A percentile compares a stretch with the other conserved stretches of the same genome.
Evolutionary conservation across 163 green algal genomes (phyloP).

Genomic region (Chloroidium sp.): DNA sequence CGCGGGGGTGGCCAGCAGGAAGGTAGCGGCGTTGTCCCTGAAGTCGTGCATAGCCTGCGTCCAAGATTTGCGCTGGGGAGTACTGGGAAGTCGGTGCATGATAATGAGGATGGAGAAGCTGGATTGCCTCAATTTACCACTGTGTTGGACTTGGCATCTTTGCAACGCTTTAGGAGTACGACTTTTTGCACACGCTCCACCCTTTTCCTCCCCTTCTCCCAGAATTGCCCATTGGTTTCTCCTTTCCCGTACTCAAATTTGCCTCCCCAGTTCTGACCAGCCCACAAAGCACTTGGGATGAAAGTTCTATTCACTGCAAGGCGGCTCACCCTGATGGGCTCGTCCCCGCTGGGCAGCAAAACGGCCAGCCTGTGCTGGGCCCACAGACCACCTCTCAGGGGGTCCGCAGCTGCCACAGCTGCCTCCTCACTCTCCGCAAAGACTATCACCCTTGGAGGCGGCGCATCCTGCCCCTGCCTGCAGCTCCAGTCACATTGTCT

Average conservation of each 20-base stretch:
- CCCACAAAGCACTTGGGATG: no score
- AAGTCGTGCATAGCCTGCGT: constrained; percentile 57
- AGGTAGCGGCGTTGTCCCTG: constrained; percentile 56
- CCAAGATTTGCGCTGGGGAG: neutral
- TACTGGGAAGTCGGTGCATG: no score
- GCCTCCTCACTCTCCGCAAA: constrained; percentile 43
- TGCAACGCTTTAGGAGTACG: neutral
- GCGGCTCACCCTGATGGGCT: constrained; percentile 26
- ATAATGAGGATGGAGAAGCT: no score
- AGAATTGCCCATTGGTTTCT: no score
- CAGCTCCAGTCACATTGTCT: neutral
- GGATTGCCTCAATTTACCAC: no score
- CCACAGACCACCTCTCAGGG: constrained; percentile 66
- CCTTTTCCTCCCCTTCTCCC: no score
- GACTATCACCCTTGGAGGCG: constrained; percentile 49
- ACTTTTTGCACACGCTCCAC: neutral
- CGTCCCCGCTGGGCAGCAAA: constrained; percentile 59
- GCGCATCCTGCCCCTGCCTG: constrained; percentile 29
- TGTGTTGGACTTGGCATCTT: neutral
- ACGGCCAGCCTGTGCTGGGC: constrained; percentile 61
- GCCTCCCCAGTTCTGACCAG: no score
- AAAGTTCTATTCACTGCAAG: neutral
- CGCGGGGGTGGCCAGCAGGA: constrained; percentile 59
- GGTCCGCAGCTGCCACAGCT: constrained; percentile 34
- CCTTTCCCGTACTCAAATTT: no score